A percentile compares a stretch with the other conserved stretches of the same genome.
phyloP scores from a whole-genome alignment of 2,329 filamentous ascomycete genomes.

The Fusarium avenaceum region DNA sequence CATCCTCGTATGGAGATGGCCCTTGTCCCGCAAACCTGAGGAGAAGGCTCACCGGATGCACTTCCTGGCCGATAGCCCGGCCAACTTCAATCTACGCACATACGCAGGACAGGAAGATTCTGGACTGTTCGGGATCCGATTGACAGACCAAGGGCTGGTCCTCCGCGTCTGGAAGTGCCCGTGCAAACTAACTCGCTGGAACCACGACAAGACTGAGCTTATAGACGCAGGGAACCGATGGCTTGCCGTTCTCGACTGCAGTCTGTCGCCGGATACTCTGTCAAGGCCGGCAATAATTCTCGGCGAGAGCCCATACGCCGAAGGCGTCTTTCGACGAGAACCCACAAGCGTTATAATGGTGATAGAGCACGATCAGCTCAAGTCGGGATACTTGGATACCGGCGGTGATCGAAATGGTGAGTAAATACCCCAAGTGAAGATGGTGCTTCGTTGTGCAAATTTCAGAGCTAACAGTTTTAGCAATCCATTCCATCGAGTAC shows the following conservation, averaged over 20 bases:
- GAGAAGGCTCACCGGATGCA: constrained; percentile 42
- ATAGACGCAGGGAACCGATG: constrained; percentile 41
- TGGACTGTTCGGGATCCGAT: constrained; percentile 39
- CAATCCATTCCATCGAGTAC: constrained; percentile 47
- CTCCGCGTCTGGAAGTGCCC: constrained; percentile 48
- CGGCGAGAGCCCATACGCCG: constrained; percentile 40
- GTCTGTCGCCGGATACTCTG: constrained; percentile 46
- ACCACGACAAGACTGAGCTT: constrained; percentile 42
- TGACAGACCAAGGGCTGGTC: constrained; percentile 45
- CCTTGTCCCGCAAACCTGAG: constrained; percentile 28
- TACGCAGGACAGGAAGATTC: constrained; percentile 47
- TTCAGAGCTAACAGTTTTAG: constrained; percentile 30
- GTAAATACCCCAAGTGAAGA: background rate
- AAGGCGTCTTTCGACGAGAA: constrained; percentile 40
- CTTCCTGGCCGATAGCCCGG: constrained; percentile 46
- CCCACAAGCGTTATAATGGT: constrained; percentile 48
- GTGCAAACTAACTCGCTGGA: constrained; percentile 44
- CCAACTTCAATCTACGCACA: constrained; percentile 47
- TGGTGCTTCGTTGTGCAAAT: background rate
- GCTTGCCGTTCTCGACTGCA: constrained; percentile 49
- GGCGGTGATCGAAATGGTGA: constrained; percentile 36
- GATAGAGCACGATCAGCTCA: constrained; percentile 44
- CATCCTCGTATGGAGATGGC: constrained; percentile 51
- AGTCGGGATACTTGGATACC: constrained; percentile 43
- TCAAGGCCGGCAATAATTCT: constrained; percentile 47